Conservation (phyloP, 768 basidiomycete species). For the Lenzites betulinus region DNA sequence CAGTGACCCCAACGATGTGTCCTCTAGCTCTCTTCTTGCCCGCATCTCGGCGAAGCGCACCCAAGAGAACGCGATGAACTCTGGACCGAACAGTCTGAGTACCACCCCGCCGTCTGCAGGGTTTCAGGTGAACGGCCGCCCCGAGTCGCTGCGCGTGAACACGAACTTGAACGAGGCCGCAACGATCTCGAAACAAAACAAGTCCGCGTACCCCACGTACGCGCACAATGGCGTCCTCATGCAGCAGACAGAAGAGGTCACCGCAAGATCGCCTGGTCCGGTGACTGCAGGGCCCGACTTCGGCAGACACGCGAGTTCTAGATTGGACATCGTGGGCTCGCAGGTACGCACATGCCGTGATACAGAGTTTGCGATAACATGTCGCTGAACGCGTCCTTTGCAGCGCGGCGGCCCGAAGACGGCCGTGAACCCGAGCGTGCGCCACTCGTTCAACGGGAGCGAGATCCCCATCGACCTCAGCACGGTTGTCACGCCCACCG, state of each 20-base stretch:
- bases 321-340: conserved; percentile 71
- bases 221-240: conserved; percentile 57
- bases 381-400: conserved; percentile 24
- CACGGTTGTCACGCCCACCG: conserved; percentile 52
- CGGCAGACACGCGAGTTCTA: conserved; percentile 71
- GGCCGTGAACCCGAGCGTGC: conserved; percentile 49
- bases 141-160: conserved; percentile 73
- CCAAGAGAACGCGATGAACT: conserved; percentile 43
- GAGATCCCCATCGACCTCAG: conserved; percentile 63
- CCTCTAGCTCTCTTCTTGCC: conserved; percentile 69
- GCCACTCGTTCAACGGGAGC: conserved; percentile 77
- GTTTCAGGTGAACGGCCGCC: conserved; percentile 47
- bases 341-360: conserved; percentile 49
- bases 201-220: conserved; percentile 77
- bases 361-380: not conserved
- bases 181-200: conserved; percentile 71
- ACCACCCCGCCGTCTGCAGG: conserved; percentile 49
- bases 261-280: conserved; percentile 73
- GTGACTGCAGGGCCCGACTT: conserved; percentile 86
- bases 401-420: conserved; percentile 49
- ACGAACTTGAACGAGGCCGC: conserved; percentile 60
- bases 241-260: conserved; percentile 57
- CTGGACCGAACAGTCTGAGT: conserved; percentile 36
- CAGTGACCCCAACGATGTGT: conserved; percentile 75
- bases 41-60: conserved; percentile 73